Base-by-base conservation (phyloP, 139 green algal species). In the Haematococcus lacustris region DNA sequence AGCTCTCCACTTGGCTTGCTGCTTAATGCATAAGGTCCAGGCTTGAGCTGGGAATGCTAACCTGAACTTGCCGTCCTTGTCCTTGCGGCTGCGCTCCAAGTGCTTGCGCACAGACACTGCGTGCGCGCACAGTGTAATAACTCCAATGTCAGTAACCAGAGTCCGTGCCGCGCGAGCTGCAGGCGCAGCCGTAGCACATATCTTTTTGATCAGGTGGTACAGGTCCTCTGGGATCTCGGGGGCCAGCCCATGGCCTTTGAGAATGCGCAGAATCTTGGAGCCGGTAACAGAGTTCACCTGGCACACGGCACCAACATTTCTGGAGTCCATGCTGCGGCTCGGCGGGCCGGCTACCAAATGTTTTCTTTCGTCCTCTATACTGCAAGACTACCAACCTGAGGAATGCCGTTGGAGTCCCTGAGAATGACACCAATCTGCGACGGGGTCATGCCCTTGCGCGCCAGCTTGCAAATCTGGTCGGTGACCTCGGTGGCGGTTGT, bases 181-280 rank as follows among this genome's bases (percentile, higher is more conserved):
- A n/a, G n/a, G n/a, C n/a, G n/a, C n/a, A n/a, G n/a, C n/a, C n/a
- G n/a, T n/a, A n/a, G n/a, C 68, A 76, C 76, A 62, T 23, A 91
- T 90, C 90, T 99, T 99, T 90, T 99, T 99, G 89, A 99, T 99
- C 43, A 99, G 75, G 87, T 91, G 88, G 88, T 98, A 99, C 71
- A 98, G 86, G 82, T 99, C 96, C 87, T 98, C 96, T 23, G 95
- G 96, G 68, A 99, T 91, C 80, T 98, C 94, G 39, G 96, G 94
- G 25, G 89, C 95, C 59, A 98, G 86, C 53, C 95, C 84, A 33
- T 68, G 51, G 40, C 76, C 89, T 88, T 97, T 97, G n/a, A 99
- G 86, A 84, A 99, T 98, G 69, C 95, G 89, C 76, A 99, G 89
- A 38, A 98, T 88, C 87, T 99, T 98, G 87, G 73, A 93, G 76